Percentiles rank a stretch among this genome's conserved stretches.
Conservation (phyloP, 2,329 filamentous ascomycete genomes). For the Aspergillus eucalypticola region DNA sequence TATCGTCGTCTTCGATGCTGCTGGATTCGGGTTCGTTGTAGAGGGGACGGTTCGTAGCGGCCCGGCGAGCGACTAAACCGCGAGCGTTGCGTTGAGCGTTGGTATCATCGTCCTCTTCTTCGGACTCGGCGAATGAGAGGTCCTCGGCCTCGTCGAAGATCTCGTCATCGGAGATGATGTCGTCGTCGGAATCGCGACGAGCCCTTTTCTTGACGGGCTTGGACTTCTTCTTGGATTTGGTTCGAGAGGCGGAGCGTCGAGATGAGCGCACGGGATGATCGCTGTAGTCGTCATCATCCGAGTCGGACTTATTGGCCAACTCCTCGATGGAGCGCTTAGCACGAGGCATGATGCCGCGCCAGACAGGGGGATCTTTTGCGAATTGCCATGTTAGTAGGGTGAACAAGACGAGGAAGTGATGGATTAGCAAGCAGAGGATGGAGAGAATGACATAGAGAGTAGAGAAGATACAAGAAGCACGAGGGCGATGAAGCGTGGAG, state of each 20-base stretch:
- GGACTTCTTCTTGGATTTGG: conserved; percentile 37
- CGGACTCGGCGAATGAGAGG: conserved; percentile 47
- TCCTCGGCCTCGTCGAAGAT: conserved; percentile 44
- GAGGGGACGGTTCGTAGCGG: conserved; percentile 55
- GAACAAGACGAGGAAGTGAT: not conserved
- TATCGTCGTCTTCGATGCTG: conserved; percentile 36
- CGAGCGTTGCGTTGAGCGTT: conserved; percentile 57
- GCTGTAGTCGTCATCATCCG: conserved; percentile 48
- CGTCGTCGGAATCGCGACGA: conserved; percentile 50
- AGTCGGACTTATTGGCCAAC: conserved; percentile 46
- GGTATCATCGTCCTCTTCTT: conserved; percentile 45
- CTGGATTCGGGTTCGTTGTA: conserved; percentile 59
- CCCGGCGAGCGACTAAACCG: conserved; percentile 57
- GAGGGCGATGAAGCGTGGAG: not conserved
- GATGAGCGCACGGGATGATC: conserved; percentile 36
- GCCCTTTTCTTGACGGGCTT: conserved; percentile 39
- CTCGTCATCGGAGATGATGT: conserved; percentile 40
- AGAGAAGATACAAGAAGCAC: not conserved
- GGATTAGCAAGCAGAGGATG: not conserved
- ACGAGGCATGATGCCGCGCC: conserved; percentile 33
- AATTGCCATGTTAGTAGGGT: conserved; percentile 5
- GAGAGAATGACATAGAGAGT: not conserved
- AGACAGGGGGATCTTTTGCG: conserved; percentile 1
- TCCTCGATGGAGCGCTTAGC: conserved; percentile 47
- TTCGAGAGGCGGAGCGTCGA: conserved; percentile 29